These are phyloP conservation scores for Penicillium fuscoglaucum DNA, from an alignment of 2,329 filamentous ascomycete genomes.

Conservation along the genomic window DNA sequence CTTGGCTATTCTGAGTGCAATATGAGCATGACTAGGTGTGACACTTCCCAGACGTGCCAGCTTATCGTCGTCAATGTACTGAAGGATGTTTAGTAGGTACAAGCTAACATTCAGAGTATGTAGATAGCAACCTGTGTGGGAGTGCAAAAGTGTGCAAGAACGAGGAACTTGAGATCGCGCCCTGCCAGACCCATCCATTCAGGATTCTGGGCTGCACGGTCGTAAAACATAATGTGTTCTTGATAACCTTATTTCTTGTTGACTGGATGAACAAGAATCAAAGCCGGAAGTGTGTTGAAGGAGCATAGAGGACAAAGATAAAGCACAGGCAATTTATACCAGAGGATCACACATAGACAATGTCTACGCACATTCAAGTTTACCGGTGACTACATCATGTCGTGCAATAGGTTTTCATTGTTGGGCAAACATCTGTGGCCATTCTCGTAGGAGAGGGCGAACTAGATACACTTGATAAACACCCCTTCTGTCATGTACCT, in stretches of 20 bases:
- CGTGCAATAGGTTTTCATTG: not conserved
- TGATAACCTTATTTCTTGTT: not conserved
- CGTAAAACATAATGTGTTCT: not conserved
- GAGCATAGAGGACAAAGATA: not conserved
- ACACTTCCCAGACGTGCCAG: not conserved
- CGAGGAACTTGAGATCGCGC: not conserved
- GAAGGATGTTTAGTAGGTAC: not conserved
- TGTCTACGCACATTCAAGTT: not conserved
- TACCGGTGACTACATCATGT: not conserved
- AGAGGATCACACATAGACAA: not conserved
- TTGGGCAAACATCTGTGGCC: not conserved
- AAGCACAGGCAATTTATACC: not conserved
- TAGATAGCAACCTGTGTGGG: not conserved
- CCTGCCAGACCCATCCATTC: not conserved
- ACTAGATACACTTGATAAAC: not conserved
- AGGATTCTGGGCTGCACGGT: fast-evolving
- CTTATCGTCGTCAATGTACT: not conserved
- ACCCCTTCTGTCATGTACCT: not conserved
- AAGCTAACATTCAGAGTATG: not conserved
- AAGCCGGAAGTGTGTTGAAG: not conserved
- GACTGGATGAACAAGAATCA: not conserved
- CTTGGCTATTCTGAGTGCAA: fast-evolving
- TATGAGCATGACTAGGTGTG: fast-evolving
- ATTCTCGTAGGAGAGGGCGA: not conserved
- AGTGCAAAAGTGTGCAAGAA: not conserved